A percentile compares a stretch with the other conserved stretches of the same genome.
phyloP scores from a whole-genome alignment of 169 alveolate genomes.

The Eimeria sp. region DNA sequence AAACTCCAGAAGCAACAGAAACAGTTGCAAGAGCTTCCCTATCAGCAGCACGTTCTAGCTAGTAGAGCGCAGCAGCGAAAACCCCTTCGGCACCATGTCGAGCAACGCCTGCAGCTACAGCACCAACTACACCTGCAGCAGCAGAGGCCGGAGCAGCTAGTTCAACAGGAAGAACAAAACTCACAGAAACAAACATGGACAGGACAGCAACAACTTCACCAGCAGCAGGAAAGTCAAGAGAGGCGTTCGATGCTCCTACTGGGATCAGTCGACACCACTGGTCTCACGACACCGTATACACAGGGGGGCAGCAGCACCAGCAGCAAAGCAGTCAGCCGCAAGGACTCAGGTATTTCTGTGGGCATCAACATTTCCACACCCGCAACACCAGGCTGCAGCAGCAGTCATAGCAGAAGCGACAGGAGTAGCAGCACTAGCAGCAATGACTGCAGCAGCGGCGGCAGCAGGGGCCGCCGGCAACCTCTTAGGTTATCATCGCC shows the following conservation, averaged over 20 bases:
- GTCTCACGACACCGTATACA: constrained; percentile 4
- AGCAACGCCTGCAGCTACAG: constrained; percentile 14
- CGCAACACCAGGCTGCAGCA: constrained; percentile 16
- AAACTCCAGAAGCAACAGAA: neutral
- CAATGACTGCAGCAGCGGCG: constrained; percentile 5
- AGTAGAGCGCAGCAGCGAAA: neutral
- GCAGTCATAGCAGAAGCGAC: constrained; percentile 6
- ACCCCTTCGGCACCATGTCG: neutral
- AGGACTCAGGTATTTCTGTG: neutral
- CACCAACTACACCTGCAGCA: neutral
- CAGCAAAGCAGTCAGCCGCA: neutral
- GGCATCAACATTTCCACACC: neutral
- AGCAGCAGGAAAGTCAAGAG: neutral
- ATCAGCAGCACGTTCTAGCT: neutral
- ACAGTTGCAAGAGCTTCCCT: neutral
- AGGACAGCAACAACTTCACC: neutral
- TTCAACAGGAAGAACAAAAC: neutral
- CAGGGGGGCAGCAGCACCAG: neutral
- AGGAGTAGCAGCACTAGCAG: neutral
- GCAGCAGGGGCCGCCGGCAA: neutral
- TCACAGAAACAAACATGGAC: neutral
- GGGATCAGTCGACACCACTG: neutral
- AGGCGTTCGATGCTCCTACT: neutral
- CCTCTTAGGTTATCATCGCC: neutral
- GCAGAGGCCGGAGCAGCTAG: neutral